phyloP scores from a whole-genome alignment of 2,329 filamentous ascomycete genomes.

The Verticillium alfalfae region DNA sequence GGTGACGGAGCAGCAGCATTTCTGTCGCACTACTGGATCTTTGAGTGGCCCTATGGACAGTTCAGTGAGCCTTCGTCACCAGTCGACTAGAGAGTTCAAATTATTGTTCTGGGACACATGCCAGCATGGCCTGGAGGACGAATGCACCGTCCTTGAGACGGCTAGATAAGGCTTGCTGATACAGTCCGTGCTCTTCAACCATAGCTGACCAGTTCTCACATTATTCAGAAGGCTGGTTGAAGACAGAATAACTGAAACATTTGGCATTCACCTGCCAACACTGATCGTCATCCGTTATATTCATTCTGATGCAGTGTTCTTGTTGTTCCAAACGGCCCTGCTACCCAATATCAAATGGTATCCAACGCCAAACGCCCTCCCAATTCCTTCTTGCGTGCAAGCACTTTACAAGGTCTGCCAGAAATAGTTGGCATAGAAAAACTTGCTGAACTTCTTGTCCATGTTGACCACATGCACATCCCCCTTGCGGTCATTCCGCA shows the following conservation, averaged over 20 bases:
- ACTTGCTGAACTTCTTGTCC: constrained; percentile 84
- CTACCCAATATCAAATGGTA: background rate
- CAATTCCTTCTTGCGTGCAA: background rate
- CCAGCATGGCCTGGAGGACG: too few species aligned
- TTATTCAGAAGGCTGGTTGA: background rate
- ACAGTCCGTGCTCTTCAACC: too few species aligned
- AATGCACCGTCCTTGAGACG: too few species aligned
- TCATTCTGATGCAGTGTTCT: background rate
- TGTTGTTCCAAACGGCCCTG: background rate
- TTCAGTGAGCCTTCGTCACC: too few species aligned
- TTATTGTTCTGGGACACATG: too few species aligned
- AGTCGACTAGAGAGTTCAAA: too few species aligned
- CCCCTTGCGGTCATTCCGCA: constrained; percentile 79
- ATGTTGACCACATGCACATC: constrained; percentile 95
- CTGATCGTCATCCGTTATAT: background rate
- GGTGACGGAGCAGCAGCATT: too few species aligned
- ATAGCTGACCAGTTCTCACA: background rate
- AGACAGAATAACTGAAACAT: too few species aligned
- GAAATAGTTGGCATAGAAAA: constrained; percentile 94
- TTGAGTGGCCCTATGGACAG: too few species aligned
- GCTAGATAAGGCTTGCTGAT: too few species aligned
- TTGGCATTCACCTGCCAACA: too few species aligned
- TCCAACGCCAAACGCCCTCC: background rate
- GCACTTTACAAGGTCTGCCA: constrained; percentile 72
- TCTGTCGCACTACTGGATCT: too few species aligned